phyloP scores from a whole-genome alignment of 2,329 filamentous ascomycete species.

The Pseudogymnoascus sp. region DNA sequence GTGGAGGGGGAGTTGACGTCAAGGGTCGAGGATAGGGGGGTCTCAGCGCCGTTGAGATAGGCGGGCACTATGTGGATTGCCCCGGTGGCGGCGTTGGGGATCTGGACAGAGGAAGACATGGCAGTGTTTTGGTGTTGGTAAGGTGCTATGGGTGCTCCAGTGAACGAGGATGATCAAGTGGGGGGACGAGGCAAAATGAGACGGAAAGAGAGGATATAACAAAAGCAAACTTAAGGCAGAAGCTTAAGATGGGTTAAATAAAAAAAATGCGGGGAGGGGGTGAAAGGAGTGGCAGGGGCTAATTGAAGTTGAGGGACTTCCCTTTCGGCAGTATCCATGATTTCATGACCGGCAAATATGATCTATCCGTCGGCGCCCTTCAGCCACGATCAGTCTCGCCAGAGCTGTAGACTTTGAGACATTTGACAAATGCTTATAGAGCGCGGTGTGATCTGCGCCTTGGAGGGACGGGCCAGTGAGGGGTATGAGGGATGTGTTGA shows the following conservation, averaged over 20 bases:
- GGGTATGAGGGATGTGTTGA: neutral
- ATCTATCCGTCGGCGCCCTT: neutral
- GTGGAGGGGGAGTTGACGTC: conserved; percentile 49
- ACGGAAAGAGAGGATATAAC: neutral
- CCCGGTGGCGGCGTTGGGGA: neutral
- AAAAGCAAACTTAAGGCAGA: neutral
- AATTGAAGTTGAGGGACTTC: neutral
- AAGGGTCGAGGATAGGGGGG: conserved; percentile 41
- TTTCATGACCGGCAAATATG: neutral
- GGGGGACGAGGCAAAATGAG: neutral
- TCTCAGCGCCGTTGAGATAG: conserved; percentile 39
- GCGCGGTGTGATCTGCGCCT: neutral
- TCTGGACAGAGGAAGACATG: neutral
- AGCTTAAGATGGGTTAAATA: neutral
- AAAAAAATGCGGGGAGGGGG: neutral
- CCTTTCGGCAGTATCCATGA: conserved; percentile 5
- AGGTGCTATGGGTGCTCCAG: neutral
- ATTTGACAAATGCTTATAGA: neutral
- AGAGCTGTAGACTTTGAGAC: neutral
- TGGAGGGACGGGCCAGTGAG: neutral
- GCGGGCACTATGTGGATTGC: conserved; percentile 31
- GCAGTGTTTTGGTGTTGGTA: neutral
- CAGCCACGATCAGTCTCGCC: neutral
- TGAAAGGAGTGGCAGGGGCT: neutral
- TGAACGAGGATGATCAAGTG: neutral